Evolutionary conservation across 129 eudicot genomes (phyloP), one percentile per base, ranked within the genome.

Genomic region (Escallonia herrerae): DNA sequence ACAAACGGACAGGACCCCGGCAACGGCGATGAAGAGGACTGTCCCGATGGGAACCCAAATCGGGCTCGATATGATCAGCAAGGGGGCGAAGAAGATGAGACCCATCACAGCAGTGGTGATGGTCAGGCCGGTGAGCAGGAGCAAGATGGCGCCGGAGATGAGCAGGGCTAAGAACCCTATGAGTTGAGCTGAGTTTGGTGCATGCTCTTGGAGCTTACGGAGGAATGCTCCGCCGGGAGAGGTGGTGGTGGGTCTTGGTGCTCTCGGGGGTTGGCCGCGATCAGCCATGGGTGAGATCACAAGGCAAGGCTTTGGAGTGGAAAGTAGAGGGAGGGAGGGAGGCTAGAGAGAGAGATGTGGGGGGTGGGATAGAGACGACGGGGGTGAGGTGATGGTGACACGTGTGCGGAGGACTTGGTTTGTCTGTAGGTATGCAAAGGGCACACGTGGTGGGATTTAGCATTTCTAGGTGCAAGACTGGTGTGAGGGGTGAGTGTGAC

Each of bases 1-100:
- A 64, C 76, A 79, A 12, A 87, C 70, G 2, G 77, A 76, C 9
- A 87, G 42, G 37, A 87, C 61, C 5, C 90, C 90, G 56, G 77
- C 77, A 0, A 74, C 56, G 13, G 74, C 66, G 3, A 87, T 62
- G 58, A 79, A 78, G 2, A 87, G 42, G 39, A 87, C 56, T 33
- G 87, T 65, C 3, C 82, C 84, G 13, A 84, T 60, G 9, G 95
- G 91, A 41, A 87, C 60, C 95, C 95, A 87, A 5, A 87, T 65
- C 4, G 95, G 95, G 58, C 86, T 84, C 2, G 86, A 65, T 65
- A 84, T 56, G 47, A 84, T 59, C 37, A 79, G 63, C 72, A 87
- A 42, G 0, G 95, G 95, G 5, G 80, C 43, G 40, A 84, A 68
- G 60, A 81, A 76, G 76, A 87, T 74, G 56, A 81, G 65, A 1